Evolutionary conservation across 1,284 basidiomycete genomes (phyloP).

Genomic region (Pseudozyma thailandica): DNA sequence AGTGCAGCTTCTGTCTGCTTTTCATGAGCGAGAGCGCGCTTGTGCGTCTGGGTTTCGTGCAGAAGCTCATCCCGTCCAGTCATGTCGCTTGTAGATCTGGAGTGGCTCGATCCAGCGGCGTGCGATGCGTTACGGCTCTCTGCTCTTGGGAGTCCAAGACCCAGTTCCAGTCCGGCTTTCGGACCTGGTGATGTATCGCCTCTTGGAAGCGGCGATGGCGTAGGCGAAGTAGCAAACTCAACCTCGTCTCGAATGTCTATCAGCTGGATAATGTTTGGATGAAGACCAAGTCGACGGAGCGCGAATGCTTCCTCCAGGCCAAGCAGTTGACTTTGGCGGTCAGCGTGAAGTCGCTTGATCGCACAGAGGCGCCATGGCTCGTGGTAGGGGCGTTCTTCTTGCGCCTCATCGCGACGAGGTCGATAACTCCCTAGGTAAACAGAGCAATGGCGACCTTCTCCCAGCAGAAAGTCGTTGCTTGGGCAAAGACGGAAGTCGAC

Average conservation of each 20-base stretch:
- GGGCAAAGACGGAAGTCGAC: conserved; percentile 61
- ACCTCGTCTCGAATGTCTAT: conserved; percentile 65
- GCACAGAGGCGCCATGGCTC: conserved; percentile 61
- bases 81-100: conserved; percentile 50
- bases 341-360: conserved; percentile 64
- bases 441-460: conserved; percentile 63
- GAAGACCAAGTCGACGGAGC: conserved; percentile 58
- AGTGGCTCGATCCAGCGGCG: conserved; percentile 14
- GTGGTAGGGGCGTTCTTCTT: background rate
- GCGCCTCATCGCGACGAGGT: conserved; percentile 3
- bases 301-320: conserved; percentile 67
- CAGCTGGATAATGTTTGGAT: conserved; percentile 62
- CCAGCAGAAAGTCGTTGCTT: conserved; percentile 55
- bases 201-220: conserved; percentile 16
- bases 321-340: conserved; percentile 61
- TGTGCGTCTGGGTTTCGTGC: conserved; percentile 21
- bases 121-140: conserved; percentile 1
- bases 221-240: conserved; percentile 34
- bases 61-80: conserved; percentile 30
- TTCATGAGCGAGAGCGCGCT: conserved; percentile 28
- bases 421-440: conserved; percentile 63
- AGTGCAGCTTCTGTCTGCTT: conserved; percentile 23
- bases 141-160: conserved; percentile 12
- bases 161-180: conserved; percentile 1
- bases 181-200: too few species aligned